Evolutionary conservation across 306 rosid species (phyloP).

Genomic region (Dryas alaskensis): DNA sequence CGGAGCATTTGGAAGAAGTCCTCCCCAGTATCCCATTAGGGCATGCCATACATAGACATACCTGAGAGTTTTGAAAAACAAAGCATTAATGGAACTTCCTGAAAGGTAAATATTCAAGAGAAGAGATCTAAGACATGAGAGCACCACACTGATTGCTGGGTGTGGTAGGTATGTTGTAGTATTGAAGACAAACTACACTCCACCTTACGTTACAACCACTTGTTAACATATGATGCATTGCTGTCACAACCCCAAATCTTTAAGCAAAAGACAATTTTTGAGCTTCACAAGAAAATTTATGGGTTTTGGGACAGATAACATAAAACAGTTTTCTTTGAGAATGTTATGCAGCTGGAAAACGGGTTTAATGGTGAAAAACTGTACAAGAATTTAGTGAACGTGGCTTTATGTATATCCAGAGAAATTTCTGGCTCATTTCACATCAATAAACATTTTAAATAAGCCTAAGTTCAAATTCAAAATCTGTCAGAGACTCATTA

Average conservation of each 20-base stretch:
- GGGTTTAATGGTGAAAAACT: background rate
- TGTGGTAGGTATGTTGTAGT: background rate
- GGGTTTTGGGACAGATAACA: background rate
- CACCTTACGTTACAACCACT: background rate
- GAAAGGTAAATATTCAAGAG: background rate
- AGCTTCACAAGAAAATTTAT: background rate
- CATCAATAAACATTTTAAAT: background rate
- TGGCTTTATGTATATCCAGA: background rate
- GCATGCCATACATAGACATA: constrained; percentile 45
- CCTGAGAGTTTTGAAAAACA: constrained; percentile 23
- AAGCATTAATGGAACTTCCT: constrained; percentile 7
- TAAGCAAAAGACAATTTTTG: background rate
- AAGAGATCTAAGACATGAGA: constrained; percentile 1
- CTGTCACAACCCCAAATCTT: background rate
- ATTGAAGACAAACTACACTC: too few relatives aligned
- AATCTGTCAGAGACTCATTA: background rate
- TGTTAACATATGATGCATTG: background rate
- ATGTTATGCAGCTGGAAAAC: background rate
- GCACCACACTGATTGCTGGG: background rate
- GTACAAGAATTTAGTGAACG: background rate
- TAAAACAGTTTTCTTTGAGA: background rate
- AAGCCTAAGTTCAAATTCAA: background rate
- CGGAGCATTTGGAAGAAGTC: constrained; percentile 32
- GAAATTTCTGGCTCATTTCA: background rate
- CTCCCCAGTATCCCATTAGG: constrained; percentile 47